Evolutionary conservation across 73 alveolate species (phyloP).

Genomic region (Paramecium caudatum): DNA sequence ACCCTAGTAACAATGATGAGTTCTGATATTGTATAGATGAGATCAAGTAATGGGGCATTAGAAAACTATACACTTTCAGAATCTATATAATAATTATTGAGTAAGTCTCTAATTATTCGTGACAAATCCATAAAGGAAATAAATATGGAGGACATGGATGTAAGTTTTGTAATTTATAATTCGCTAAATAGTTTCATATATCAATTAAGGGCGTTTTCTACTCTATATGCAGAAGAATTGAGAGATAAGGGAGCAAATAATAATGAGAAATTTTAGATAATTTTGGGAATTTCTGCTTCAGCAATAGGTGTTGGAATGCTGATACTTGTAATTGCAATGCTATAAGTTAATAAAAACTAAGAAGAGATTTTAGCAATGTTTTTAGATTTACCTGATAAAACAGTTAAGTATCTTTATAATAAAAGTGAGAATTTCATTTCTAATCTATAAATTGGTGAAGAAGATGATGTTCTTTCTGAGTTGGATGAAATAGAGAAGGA

Average conservation of each 20-base stretch:
- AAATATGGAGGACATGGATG: neutral
- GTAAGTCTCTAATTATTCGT: constrained; percentile 30
- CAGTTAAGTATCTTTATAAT: constrained; percentile 35
- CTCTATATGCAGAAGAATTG: neutral
- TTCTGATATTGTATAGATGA: constrained; percentile 8
- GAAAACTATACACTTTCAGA: neutral
- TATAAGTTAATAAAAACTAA: constrained; percentile 25
- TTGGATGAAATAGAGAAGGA: constrained; percentile 63
- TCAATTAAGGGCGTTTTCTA: constrained; percentile 11
- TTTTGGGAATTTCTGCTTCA: constrained; percentile 29
- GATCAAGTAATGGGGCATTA: neutral
- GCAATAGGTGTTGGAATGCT: constrained; percentile 27
- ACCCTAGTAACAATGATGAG: neutral
- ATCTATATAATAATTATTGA: constrained; percentile 34
- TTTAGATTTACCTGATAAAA: constrained; percentile 69
- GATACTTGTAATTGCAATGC: neutral
- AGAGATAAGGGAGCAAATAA: constrained; percentile 9
- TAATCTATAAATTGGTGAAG: constrained; percentile 74
- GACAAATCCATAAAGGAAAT: constrained; percentile 1
- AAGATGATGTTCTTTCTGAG: constrained; percentile 62
- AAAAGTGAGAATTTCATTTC: constrained; percentile 58
- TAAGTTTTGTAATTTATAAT: constrained; percentile 33
- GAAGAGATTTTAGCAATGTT: constrained; percentile 64
- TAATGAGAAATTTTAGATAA: neutral
- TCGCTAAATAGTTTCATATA: neutral